Conservation (phyloP, 1,139 yeast genomes). For the Lizanozyma gosingica region DNA sequence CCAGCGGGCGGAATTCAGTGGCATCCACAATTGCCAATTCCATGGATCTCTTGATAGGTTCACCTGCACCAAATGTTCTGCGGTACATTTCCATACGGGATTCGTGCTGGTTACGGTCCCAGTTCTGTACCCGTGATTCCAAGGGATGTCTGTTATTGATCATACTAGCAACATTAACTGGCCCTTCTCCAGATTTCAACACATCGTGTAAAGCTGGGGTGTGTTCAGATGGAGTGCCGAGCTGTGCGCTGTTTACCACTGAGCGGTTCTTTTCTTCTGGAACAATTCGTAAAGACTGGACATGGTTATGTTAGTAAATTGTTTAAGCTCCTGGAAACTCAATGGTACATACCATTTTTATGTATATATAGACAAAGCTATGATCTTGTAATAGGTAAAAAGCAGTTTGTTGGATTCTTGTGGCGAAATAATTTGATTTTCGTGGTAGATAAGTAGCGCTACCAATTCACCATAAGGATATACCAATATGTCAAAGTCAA, state of each 20-base stretch:
- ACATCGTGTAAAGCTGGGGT: conserved; percentile 58
- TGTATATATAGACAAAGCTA: too few species aligned
- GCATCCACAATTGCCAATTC: conserved; percentile 68
- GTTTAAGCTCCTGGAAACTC: too few species aligned
- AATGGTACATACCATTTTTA: too few species aligned
- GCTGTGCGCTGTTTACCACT: conserved; percentile 37
- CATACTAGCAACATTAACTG: conserved; percentile 53
- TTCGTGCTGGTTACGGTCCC: conserved; percentile 74
- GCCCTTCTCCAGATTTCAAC: conserved; percentile 50
- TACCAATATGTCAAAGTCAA: too few species aligned
- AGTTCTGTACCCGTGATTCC: conserved; percentile 61
- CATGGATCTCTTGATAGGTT: conserved; percentile 84
- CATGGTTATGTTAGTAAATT: too few species aligned
- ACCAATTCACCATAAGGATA: too few species aligned
- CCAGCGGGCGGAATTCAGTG: conserved; percentile 64
- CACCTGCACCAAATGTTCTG: conserved; percentile 86
- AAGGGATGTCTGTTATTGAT: conserved; percentile 84
- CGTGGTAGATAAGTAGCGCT: too few species aligned
- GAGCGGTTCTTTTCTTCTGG: conserved; percentile 37
- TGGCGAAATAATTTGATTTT: too few species aligned
- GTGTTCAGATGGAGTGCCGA: conserved; percentile 46
- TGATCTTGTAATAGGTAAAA: too few species aligned
- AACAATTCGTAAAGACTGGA: conserved; percentile 39
- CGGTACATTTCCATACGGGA: conserved; percentile 71
- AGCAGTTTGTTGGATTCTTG: too few species aligned